A percentile compares a stretch with the other conserved stretches of the same genome.
phyloP scores from a whole-genome alignment of 2,329 filamentous ascomycete genomes.

The Penicillium frequentans region DNA sequence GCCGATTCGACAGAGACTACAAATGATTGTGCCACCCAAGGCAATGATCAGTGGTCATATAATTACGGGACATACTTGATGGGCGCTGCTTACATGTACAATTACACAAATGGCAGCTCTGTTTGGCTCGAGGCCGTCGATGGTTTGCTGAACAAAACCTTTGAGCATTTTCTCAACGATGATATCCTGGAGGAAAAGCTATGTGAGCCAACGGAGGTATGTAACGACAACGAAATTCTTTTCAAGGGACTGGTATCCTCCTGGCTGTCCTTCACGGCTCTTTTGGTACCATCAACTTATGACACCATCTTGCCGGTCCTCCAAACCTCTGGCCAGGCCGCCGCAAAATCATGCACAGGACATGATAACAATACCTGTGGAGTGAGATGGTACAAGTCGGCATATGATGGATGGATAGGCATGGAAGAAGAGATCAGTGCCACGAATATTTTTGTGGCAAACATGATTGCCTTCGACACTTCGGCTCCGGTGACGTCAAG shows the following conservation, averaged over 20 bases:
- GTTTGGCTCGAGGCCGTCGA: constrained; percentile 60
- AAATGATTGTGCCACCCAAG: constrained; percentile 58
- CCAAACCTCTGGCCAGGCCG: constrained; percentile 58
- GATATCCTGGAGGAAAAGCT: constrained; percentile 53
- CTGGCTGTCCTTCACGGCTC: constrained; percentile 62
- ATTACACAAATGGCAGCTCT: constrained; percentile 55
- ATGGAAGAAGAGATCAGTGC: constrained; percentile 71
- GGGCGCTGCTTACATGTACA: constrained; percentile 69
- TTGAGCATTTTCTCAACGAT: constrained; percentile 47
- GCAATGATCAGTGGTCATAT: constrained; percentile 66
- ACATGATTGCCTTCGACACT: constrained; percentile 47
- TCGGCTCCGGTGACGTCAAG: constrained; percentile 45
- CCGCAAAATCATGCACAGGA: constrained; percentile 61
- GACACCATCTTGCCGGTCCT: constrained; percentile 59
- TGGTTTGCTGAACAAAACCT: constrained; percentile 54
- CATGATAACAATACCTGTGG: constrained; percentile 57
- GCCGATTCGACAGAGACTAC: constrained; percentile 63
- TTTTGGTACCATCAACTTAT: constrained; percentile 62
- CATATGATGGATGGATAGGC: constrained; percentile 59
- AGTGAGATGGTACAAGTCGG: constrained; percentile 58
- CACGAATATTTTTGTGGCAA: constrained; percentile 62
- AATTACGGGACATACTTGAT: constrained; percentile 60
- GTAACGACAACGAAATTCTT: constrained; percentile 56
- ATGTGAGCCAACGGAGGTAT: constrained; percentile 62
- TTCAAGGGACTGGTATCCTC: constrained; percentile 73